Evolutionary conservation across 1,284 basidiomycete species (phyloP).

Genomic region (Lignosus rhinocerotis): DNA sequence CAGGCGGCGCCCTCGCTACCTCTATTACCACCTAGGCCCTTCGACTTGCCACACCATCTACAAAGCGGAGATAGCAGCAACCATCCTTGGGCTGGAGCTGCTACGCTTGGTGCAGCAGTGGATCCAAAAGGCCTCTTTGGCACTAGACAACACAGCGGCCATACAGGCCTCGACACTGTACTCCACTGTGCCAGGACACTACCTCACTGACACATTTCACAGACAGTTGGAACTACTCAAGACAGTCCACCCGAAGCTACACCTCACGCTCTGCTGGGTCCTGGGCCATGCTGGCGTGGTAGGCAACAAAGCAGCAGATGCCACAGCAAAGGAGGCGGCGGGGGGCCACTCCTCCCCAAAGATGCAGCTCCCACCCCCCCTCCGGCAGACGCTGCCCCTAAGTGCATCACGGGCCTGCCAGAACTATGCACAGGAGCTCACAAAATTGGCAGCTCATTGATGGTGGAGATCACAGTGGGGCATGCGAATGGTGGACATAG

Average conservation of each 20-base stretch:
- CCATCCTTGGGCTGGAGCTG: constrained; percentile 8
- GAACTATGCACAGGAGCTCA: neutral
- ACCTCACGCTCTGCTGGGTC: constrained; percentile 17
- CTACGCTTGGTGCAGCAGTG: neutral
- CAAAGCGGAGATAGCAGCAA: no score
- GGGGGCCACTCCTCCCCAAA: neutral
- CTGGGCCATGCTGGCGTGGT: constrained; percentile 21
- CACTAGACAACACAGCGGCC: constrained; percentile 16
- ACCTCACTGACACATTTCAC: constrained; percentile 1
- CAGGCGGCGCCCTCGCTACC: no score
- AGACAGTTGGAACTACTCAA: neutral
- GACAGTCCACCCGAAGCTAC: neutral
- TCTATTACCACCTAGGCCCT: no score
- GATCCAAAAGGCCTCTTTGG: neutral
- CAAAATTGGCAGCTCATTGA: neutral
- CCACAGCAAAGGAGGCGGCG: constrained; percentile 21
- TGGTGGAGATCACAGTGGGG: constrained; percentile 14
- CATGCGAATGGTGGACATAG: neutral
- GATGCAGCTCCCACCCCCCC: constrained; percentile 2
- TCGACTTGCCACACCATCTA: no score
- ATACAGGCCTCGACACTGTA: constrained; percentile 4
- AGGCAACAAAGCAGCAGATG: constrained; percentile 26
- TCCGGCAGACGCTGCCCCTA: constrained; percentile 17
- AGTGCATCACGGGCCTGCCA: constrained; percentile 5
- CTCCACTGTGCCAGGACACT: neutral